Conservation (phyloP, 352 stramenopile genomes). For the Globisporangium takayamanum region DNA sequence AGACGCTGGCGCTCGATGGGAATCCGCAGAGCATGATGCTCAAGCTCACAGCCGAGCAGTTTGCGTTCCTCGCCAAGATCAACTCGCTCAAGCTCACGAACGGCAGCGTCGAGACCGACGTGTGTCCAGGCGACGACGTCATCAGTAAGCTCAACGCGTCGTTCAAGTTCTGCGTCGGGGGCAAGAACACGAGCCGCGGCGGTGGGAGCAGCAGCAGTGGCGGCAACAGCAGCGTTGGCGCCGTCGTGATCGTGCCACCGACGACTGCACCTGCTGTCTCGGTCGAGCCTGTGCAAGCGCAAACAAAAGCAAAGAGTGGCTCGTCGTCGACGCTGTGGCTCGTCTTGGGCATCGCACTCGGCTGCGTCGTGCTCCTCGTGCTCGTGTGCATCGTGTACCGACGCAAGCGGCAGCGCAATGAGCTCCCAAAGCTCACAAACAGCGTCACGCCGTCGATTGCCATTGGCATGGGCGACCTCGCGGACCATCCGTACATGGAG, state of each 20-base stretch:
- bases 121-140: slow-evolving; percentile 37
- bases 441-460: slow-evolving; percentile 40
- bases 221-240: neutral
- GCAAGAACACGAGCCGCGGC: slow-evolving; percentile 1
- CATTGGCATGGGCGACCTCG: slow-evolving; percentile 52
- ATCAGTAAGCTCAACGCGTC: slow-evolving; percentile 38
- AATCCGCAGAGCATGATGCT: slow-evolving; percentile 59
- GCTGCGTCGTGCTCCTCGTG: slow-evolving; percentile 25
- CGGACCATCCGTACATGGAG: slow-evolving; percentile 54
- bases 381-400: slow-evolving; percentile 32
- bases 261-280: slow-evolving; percentile 6
- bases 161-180: slow-evolving; percentile 50
- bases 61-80: slow-evolving; percentile 51
- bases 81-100: slow-evolving; percentile 44
- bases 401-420: slow-evolving; percentile 31
- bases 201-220: slow-evolving; percentile 5
- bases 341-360: slow-evolving; percentile 34
- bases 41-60: slow-evolving; percentile 34
- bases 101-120: slow-evolving; percentile 38
- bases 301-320: neutral
- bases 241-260: slow-evolving; percentile 12
- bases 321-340: slow-evolving; percentile 32
- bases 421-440: slow-evolving; percentile 41
- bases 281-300: neutral
- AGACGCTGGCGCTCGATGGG: slow-evolving; percentile 30